These are phyloP conservation scores for Adansonia rubrostipa DNA, from an alignment of 441 rosid genomes.

Conservation along the genomic window DNA sequence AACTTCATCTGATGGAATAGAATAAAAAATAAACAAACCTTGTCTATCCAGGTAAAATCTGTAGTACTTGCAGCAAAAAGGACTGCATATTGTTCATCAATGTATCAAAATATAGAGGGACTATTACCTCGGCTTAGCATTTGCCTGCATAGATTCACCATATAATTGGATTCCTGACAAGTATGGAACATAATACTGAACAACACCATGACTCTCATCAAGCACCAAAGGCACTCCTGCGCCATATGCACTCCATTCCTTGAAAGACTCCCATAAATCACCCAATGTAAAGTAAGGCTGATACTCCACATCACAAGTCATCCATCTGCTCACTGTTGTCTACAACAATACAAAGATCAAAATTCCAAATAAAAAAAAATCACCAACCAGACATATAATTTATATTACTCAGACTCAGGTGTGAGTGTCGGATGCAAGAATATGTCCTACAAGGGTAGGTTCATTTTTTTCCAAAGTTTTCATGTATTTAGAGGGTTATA, in stretches of 20 bases:
- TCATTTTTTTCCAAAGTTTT: too few species aligned
- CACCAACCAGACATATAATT: neutral
- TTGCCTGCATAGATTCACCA: conserved; percentile 26
- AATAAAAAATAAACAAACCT: neutral
- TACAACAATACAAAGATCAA: conserved; percentile 20
- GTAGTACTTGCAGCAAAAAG: neutral
- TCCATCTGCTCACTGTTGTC: conserved; percentile 42
- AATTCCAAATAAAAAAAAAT: neutral
- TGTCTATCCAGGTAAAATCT: neutral
- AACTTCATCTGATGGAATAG: neutral
- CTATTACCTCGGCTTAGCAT: conserved; percentile 39
- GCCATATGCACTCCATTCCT: conserved; percentile 59
- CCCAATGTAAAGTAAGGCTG: conserved; percentile 46
- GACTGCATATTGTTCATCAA: neutral
- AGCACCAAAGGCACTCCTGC: conserved; percentile 52
- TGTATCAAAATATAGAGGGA: neutral
- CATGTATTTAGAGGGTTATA: too few species aligned
- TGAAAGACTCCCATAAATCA: conserved; percentile 50
- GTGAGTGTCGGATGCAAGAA: too few species aligned
- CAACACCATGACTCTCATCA: conserved; percentile 42
- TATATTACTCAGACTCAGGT: too few species aligned
- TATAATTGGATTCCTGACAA: conserved; percentile 54
- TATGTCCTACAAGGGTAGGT: too few species aligned
- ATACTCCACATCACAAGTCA: conserved; percentile 37
- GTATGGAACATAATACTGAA: conserved; percentile 57